These are phyloP conservation scores for Solanum tarijense DNA, from an alignment of 257 asterid species.

Conservation along the genomic window DNA sequence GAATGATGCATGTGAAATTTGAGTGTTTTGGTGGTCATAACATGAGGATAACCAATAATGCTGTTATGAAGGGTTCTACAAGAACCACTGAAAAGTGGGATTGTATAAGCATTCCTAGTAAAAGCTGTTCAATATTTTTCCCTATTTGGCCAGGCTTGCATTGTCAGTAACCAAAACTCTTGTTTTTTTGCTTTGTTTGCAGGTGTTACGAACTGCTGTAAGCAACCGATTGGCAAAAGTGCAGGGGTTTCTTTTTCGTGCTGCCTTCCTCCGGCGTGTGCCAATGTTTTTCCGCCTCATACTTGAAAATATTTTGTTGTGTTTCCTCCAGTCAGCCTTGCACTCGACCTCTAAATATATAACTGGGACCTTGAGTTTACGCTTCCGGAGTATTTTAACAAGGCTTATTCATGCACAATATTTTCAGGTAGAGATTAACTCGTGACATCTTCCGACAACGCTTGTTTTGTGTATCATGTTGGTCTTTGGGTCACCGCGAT, in stretches of 20 bases:
- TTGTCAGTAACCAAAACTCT: background rate
- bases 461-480: conserved; percentile 7
- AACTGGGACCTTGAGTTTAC: conserved; percentile 86
- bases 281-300: conserved; percentile 86
- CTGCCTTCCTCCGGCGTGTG: conserved; percentile 96
- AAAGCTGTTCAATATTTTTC: background rate
- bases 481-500: background rate
- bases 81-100: background rate
- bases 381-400: conserved; percentile 81
- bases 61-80: background rate
- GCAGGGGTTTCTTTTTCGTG: conserved; percentile 95
- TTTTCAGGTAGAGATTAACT: conserved; percentile 63
- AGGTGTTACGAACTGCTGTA: conserved; percentile 84
- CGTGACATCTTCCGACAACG: background rate
- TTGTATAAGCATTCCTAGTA: background rate
- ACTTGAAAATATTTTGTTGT: conserved; percentile 74
- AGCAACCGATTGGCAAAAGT: conserved; percentile 99
- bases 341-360: conserved; percentile 85
- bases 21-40: background rate
- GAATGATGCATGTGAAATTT: background rate
- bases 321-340: conserved; percentile 85
- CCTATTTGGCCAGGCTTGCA: background rate
- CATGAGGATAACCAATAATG: background rate
- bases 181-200: conserved; percentile 12
- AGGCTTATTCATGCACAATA: conserved; percentile 78